A percentile compares a stretch with the other conserved stretches of the same genome.
Conservation (phyloP, 257 asterid species). For the Solanum raphanifolium region DNA sequence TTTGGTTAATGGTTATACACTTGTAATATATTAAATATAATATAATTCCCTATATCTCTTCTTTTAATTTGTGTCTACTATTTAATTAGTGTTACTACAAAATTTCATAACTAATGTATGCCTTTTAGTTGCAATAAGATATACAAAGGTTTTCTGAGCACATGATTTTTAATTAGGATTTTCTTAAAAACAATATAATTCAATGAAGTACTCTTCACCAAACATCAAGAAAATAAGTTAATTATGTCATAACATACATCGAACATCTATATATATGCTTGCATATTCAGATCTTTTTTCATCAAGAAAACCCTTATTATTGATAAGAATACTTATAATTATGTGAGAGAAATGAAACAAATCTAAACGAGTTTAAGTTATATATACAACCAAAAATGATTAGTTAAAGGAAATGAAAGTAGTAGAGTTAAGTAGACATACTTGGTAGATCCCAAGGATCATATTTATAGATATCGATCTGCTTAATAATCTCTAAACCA, state of each 20-base stretch:
- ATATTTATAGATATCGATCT: slow-evolving; percentile 38
- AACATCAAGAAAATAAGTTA: neutral
- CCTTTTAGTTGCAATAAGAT: neutral
- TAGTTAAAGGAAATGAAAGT: neutral
- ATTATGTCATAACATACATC: neutral
- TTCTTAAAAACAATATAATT: neutral
- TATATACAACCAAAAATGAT: no score
- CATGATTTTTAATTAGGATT: neutral
- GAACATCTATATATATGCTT: neutral
- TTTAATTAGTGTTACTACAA: neutral
- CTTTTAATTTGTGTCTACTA: neutral
- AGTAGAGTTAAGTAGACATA: neutral
- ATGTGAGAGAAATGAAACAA: neutral
- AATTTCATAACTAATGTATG: neutral
- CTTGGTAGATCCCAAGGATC: slow-evolving; percentile 61
- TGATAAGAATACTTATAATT: neutral
- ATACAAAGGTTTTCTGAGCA: neutral
- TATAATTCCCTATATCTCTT: neutral
- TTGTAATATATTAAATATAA: neutral
- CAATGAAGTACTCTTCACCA: neutral
- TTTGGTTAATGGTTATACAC: neutral
- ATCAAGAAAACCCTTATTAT: neutral
- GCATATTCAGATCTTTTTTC: neutral
- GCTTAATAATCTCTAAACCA: slow-evolving; percentile 24
- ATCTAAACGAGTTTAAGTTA: neutral